Evolutionary conservation across 768 basidiomycete species (phyloP).

Genomic region (Strobilomyces echinocephalus): DNA sequence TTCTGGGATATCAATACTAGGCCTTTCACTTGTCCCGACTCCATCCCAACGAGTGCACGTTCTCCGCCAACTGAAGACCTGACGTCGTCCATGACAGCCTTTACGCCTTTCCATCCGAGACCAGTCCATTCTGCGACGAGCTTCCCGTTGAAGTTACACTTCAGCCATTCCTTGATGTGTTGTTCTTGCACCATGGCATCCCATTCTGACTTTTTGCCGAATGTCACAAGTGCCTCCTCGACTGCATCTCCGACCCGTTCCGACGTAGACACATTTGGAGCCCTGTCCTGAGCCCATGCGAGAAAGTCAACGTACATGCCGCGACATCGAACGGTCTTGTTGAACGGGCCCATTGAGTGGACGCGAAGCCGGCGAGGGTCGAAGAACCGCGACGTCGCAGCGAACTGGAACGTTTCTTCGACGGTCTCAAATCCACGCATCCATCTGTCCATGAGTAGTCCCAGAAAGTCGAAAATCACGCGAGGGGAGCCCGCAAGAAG

Average conservation of each 20-base stretch:
- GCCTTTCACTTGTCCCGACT: conserved; percentile 38
- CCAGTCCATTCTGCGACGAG: conserved; percentile 53
- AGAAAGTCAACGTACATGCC: conserved; percentile 60
- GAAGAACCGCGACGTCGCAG: conserved; percentile 50
- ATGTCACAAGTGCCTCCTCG: conserved; percentile 48
- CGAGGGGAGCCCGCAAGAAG: conserved; percentile 47
- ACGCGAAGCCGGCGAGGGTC: conserved; percentile 35
- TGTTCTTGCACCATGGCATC: conserved; percentile 34
- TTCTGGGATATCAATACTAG: conserved; percentile 35
- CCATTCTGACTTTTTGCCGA: conserved; percentile 48
- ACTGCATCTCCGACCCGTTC: conserved; percentile 18
- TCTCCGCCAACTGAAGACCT: conserved; percentile 43
- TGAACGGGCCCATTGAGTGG: conserved; percentile 32
- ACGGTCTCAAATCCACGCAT: conserved; percentile 50
- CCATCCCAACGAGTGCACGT: conserved; percentile 38
- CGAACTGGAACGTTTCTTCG: conserved; percentile 55
- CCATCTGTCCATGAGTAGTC: conserved; percentile 50
- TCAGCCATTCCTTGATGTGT: conserved; percentile 31
- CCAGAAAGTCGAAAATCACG: conserved; percentile 52
- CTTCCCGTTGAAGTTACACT: conserved; percentile 44
- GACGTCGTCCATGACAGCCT: conserved; percentile 50
- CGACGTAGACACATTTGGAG: conserved; percentile 9
- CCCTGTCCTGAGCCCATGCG: conserved; percentile 38
- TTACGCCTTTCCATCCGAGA: conserved; percentile 43
- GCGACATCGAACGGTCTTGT: conserved; percentile 43